Base-by-base conservation (phyloP, 495 filamentous ascomycete genomes). In the Aspergillus hancockii region DNA sequence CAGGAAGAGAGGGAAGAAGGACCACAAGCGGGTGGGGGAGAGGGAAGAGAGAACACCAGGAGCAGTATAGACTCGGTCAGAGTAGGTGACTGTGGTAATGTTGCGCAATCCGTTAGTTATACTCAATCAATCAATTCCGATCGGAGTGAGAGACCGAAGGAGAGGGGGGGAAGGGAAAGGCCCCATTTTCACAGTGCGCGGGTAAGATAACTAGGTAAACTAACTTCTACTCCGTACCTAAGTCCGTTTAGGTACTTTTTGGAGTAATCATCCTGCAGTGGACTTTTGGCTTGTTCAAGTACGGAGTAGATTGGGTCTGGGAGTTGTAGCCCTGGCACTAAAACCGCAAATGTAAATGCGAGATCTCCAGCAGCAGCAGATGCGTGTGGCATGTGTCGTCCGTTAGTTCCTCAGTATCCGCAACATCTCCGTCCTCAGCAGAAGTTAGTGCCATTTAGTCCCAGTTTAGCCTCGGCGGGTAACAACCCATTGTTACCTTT, bases 21-120 rank as follows among this genome's bases (percentile, higher is more conserved):
- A 16, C 18, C 38, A 55, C 38, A 46, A 46, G 41, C 28, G 53
- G 36, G 53, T 22, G n/a, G 38, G 53, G 52, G 38, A 19, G 28
- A 28, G 34, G 19, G 19, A 28, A 30, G 21, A 28, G 38, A 10
- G 49, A 53, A 21, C 34, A 52, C 45, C 16, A 56, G 47, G 41
- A 57, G 34, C 50, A 60, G 49, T 52, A 10, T 55, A 18, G 25
- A 23, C 40, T 36, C 46, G 23, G 50, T 34, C 41, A 40, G 34
- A 22, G 19, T 47, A 21, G 53, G 51, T 52, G 36, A 51, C 19
- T n/a, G 36, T 52, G 32, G 51, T 58, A 52, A 36, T 34, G 63
- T 66, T 40, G 63, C 60, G 63, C 63, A 61, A 63, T 63, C 52
- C 51, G 57, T 58, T 50, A 53, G 64, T 60, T 40, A 47, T 65